Percentiles rank a stretch among this genome's conserved stretches.
Conservation (phyloP, 345 rosid species). For the Eucalyptus sp. region DNA sequence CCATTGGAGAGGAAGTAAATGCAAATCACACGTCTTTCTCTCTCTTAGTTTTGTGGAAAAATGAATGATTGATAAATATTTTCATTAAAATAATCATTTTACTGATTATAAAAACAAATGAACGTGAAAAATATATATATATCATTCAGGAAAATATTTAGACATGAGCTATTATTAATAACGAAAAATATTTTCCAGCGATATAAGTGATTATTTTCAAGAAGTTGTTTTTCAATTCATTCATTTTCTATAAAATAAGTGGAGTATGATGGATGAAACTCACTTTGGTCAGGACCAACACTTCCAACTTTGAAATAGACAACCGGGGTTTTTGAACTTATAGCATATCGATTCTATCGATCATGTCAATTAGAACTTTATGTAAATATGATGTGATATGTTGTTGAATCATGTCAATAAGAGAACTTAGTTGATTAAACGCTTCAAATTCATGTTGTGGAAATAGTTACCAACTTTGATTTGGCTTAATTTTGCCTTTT, state of each 20-base stretch:
- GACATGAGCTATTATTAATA: background rate
- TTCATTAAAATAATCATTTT: background rate
- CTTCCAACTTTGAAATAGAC: background rate
- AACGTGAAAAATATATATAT: background rate
- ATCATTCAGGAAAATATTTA: rapidly evolving
- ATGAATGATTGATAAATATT: background rate
- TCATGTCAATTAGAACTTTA: background rate
- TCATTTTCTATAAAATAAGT: background rate
- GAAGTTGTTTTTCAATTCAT: background rate
- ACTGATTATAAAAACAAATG: background rate
- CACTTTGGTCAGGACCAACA: background rate
- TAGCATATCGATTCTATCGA: background rate
- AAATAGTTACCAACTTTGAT: background rate
- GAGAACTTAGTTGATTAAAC: background rate
- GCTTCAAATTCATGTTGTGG: background rate
- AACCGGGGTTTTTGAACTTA: background rate
- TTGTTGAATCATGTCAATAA: background rate
- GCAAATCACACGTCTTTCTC: background rate
- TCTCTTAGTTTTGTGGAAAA: background rate
- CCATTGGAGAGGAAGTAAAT: background rate
- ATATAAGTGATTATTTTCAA: background rate
- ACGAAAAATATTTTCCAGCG: background rate
- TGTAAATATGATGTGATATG: background rate
- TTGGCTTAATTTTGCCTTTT: rapidly evolving
- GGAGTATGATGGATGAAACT: background rate